Evolutionary conservation across 2,329 filamentous ascomycete species (phyloP), one percentile per base, ranked within the genome.

Genomic region (Colletotrichum simmondsii): DNA sequence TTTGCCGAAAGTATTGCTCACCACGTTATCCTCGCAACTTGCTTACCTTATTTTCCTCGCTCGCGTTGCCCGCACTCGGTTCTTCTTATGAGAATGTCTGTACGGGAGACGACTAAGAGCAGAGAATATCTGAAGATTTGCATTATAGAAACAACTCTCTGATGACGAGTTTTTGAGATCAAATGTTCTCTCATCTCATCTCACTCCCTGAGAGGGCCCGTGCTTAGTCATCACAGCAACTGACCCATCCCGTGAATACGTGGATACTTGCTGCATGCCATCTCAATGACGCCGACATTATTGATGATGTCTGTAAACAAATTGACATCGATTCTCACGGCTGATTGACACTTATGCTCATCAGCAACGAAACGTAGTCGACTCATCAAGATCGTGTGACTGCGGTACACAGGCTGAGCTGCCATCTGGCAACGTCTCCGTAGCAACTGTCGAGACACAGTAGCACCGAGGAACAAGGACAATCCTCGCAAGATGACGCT

Each of bases 371-470:
- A 49, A 19, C 4, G 7, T 8, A 49, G 42, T 8, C 19, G 1
- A 11, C n/a, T 49, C 19, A n/a, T 49, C 42, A 49, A 49, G 2
- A 49, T 49, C 8, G 42, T 49, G 42, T 10, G 1, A 8, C 8
- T 49, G 6, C 42, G 2, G 10, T n/a, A 19, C 16, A 49, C 19
- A 49, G 3, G 8, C 14, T 5, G 14, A 16, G 28, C 14, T 22
- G 46, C 10, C 60, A 52, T 42, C 30, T 63, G 42, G 61, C 61
- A 37, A n/a, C 61, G 32, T 63, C 46, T 16, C 61, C 46, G 30
- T 30, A 26, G 61, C 61, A 53, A 63, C 61, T 54, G 46, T 63
- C 46, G 7, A 63, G 61, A 63, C 28, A 53, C n/a, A 54, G 52
- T 42, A 63, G 35, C 46, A 63, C 5, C 7, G 22, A 12, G 14